A percentile compares a stretch with the other conserved stretches of the same genome.
Evolutionary conservation across 768 basidiomycete species (phyloP).

Genomic region (Agrocybe pediades): DNA sequence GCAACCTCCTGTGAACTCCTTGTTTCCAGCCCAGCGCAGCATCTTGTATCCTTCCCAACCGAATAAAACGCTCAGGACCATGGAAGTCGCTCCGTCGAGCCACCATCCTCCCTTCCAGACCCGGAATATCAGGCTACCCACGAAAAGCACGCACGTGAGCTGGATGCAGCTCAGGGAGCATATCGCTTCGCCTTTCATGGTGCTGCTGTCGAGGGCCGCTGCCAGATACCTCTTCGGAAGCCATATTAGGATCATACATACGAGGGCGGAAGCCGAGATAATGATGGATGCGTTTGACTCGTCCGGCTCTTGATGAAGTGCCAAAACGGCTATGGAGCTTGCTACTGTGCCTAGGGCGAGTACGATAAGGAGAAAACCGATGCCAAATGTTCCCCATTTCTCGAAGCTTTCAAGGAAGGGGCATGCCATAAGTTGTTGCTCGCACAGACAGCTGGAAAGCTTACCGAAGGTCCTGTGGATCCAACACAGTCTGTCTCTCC

Average conservation of each 20-base stretch:
- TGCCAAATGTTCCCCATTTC: conserved; percentile 33
- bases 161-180: conserved; percentile 46
- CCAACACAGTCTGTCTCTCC: conserved; percentile 17
- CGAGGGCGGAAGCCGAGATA: conserved; percentile 40
- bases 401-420: conserved; percentile 21
- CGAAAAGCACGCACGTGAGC: conserved; percentile 42
- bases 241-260: conserved; percentile 43
- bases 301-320: conserved; percentile 36
- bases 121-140: conserved; percentile 39
- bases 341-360: conserved; percentile 39
- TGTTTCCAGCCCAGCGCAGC: conserved; percentile 9
- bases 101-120: conserved; percentile 51
- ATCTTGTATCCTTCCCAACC: conserved; percentile 41
- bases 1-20: conserved; percentile 10
- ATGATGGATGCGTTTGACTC: conserved; percentile 41
- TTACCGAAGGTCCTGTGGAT: conserved; percentile 23
- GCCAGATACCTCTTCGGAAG: conserved; percentile 47
- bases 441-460: background rate
- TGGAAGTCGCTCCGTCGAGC: conserved; percentile 45
- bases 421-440: background rate
- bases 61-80: conserved; percentile 40
- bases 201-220: conserved; percentile 41
- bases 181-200: conserved; percentile 44
- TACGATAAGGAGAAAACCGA: conserved; percentile 36
- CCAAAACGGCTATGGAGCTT: conserved; percentile 36